Percentiles rank a stretch among this genome's conserved stretches.
phyloP scores from a whole-genome alignment of 148 eudicot genomes.

The Heliamphora exappendiculata region DNA sequence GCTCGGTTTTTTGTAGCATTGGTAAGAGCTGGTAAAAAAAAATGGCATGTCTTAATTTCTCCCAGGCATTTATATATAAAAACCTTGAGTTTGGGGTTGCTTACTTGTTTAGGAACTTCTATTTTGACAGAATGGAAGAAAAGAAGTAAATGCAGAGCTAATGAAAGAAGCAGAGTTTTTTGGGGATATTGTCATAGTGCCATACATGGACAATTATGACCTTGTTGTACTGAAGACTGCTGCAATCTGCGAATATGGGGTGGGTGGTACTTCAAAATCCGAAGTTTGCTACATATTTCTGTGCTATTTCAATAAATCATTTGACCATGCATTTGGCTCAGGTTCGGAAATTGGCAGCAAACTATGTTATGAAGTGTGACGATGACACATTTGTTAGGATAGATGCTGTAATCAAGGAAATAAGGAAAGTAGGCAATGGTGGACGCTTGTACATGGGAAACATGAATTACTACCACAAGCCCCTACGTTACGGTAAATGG shows the following conservation, averaged over 20 bases:
- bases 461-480: slow-evolving; percentile 77
- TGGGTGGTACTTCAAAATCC: slow-evolving; percentile 19
- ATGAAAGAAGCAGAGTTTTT: slow-evolving; percentile 86
- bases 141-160: slow-evolving; percentile 64
- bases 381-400: slow-evolving; percentile 89
- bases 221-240: slow-evolving; percentile 89
- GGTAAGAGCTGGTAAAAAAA: slow-evolving; percentile 63
- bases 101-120: neutral
- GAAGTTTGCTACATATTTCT: too few relatives aligned
- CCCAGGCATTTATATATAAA: too few relatives aligned
- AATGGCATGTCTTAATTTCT: too few relatives aligned
- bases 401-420: slow-evolving; percentile 64
- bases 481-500: slow-evolving; percentile 93
- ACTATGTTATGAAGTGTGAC: slow-evolving; percentile 90
- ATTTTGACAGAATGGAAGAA: slow-evolving; percentile 52
- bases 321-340: too few relatives aligned
- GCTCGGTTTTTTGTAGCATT: slow-evolving; percentile 86
- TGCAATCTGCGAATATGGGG: slow-evolving; percentile 91
- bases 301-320: too few relatives aligned
- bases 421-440: slow-evolving; percentile 39
- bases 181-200: slow-evolving; percentile 80
- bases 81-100: too few relatives aligned
- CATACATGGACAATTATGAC: slow-evolving; percentile 84
- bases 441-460: slow-evolving; percentile 80
- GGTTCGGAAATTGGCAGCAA: slow-evolving; percentile 71